Percentiles rank a stretch among this genome's conserved stretches.
Conservation (phyloP, 75 land plant species). For the Pinus tabuliformis region DNA sequence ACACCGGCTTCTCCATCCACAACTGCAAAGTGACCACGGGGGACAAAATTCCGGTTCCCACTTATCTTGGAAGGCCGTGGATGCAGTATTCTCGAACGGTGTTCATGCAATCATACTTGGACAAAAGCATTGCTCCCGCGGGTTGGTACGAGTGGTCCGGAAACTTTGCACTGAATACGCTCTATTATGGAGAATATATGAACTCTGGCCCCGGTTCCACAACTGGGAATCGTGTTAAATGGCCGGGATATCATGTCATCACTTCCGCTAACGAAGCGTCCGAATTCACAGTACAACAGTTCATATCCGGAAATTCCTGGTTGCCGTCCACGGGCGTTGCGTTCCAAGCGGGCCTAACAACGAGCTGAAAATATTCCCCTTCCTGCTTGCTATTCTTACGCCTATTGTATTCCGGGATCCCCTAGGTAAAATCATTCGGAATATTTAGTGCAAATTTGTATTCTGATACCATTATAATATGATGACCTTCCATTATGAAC, state of each 20-base stretch:
- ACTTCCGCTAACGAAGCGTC: not conserved
- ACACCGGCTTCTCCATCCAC: constrained; percentile 29
- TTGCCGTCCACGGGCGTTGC: not conserved
- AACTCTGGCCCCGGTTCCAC: constrained; percentile 13
- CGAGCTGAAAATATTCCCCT: too few species aligned
- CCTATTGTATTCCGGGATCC: too few species aligned
- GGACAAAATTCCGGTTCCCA: not conserved
- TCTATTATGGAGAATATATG: constrained; percentile 19
- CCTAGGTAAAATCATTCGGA: too few species aligned
- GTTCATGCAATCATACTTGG: constrained; percentile 7
- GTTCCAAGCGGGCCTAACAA: too few species aligned
- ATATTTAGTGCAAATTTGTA: too few species aligned
- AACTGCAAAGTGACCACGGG: constrained; percentile 11
- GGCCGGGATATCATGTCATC: not conserved
- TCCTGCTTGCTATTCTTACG: too few species aligned
- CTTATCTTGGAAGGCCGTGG: constrained; percentile 8
- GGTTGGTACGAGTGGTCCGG: constrained; percentile 20
- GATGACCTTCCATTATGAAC: too few species aligned
- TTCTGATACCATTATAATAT: too few species aligned
- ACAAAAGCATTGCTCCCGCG: constrained; percentile 5
- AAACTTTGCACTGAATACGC: not conserved
- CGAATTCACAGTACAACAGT: constrained; percentile 12
- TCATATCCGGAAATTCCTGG: constrained; percentile 13
- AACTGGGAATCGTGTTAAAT: constrained; percentile 4
- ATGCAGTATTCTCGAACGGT: constrained; percentile 7